Base-by-base conservation (phyloP, 345 rosid species). In the Gossypium longicalyx region DNA sequence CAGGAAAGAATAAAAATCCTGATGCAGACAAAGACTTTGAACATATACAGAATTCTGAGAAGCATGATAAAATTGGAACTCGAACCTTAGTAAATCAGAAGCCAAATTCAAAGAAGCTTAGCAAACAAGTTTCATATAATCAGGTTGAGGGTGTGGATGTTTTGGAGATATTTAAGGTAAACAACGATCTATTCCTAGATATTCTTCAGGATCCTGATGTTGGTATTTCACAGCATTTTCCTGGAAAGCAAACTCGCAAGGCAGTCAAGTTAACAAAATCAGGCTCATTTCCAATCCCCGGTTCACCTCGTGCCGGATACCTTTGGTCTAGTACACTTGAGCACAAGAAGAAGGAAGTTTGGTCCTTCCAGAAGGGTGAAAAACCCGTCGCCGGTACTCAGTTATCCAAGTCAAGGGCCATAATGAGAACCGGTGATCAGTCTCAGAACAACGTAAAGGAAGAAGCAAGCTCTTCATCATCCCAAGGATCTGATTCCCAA, bases 241-340 rank as follows among this genome's bases (percentile, higher is more conserved):
- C 82, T 44, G 78, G 81, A 67, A 83, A 72, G 77, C 77, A 84
- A 56, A 73, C 77, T 78, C 77, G 82, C 41, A 52, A 60, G 9
- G 41, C 67, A 12, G 79, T 68, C 56, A 85, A 78, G 59, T 78
- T 95, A 57, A 85, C 78, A 16, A 93, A 86, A 79, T 91, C 98
- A 65, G 91, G 87, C n/a, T 93, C 98, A 52, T 95, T 91, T 90
- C 98, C 99, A 4, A 51, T 83, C 12, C 63, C 87, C 15, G 80
- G 79, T 63, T 77, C 82, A 57, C 82, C 88, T 4, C 75, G 77
- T 41, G n/a, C n/a, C n/a, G 76, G 75, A 52, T 61, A 48, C 67
- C 80, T 74, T 27, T 77, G 73, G 78, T 89, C 94, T 12, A 85
- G 82, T 78, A 88, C 84, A 38, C 87, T 95, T 43, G 85, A 90